Evolutionary conservation across 228 moss, liverwort and hornwort genomes (phyloP), one percentile per base, ranked within the genome.

Genomic region (Sphagnum fallax): DNA sequence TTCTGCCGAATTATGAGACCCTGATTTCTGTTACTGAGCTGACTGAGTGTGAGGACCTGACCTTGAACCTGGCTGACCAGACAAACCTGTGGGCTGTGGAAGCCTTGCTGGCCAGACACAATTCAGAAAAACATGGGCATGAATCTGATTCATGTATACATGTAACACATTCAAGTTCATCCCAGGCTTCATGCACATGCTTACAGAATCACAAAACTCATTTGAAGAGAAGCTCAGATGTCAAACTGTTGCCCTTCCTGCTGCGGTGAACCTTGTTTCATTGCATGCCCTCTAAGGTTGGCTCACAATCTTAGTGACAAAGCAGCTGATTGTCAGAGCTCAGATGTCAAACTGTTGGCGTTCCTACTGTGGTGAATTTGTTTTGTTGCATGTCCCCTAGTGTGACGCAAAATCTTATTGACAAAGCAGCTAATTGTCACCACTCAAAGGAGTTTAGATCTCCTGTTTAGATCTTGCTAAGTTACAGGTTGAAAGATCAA

Each of bases 111-210:
- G 95, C 50, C 92, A 77, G 9, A 89, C 73, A 7, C 96, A 89
- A 50, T 81, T 77, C 0, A 92, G 85, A 51, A 96, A 96, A 47
- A 96, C 92, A 78, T 91, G 91, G 4, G 75, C 68, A 4, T 91
- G 96, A 48, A 96, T 89, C 75, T 89, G 92, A 79, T 91, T 91
- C 47, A 89, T 85, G 12, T 83, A 83, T 49, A 96, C 89, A 75
- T 92, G 92, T 10, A 88, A 92, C 16, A 96, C 96, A 71, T 88
- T 81, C 50, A 96, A 80, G 69, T 87, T 81, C 96, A 96, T 96
- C 47, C 82, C 84, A 64, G 81, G 83, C 74, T 87, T 72, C 83
- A 83, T 72, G 60, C 91, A 96, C 88, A 88, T 80, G 59, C 78
- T 83, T 69, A 92, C 96, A 58, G 91, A 77, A 66, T 83, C 79